Conservation (phyloP, 306 rosid genomes). For the Alnus glutinosa region DNA sequence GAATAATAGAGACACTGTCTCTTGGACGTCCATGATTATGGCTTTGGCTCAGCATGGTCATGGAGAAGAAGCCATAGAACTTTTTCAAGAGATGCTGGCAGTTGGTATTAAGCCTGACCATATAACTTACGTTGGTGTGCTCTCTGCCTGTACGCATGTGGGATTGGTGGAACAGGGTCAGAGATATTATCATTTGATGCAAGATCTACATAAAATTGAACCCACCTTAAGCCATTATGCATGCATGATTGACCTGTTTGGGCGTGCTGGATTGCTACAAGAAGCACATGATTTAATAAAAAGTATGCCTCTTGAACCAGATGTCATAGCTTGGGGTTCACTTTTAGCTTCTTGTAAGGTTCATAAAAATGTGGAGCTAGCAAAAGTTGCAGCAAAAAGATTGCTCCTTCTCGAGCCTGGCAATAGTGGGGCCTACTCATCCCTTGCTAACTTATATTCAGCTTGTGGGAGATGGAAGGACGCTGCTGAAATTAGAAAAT, state of each 20-base stretch:
- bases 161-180: constrained; percentile 76
- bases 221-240: constrained; percentile 78
- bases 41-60: constrained; percentile 89
- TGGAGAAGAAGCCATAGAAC: constrained; percentile 76
- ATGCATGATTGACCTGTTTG: constrained; percentile 79
- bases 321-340: constrained; percentile 81
- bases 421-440: constrained; percentile 80
- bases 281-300: constrained; percentile 66
- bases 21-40: constrained; percentile 89
- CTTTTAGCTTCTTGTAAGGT: constrained; percentile 77
- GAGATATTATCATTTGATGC: constrained; percentile 68
- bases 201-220: constrained; percentile 62
- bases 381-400: constrained; percentile 73
- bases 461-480: constrained; percentile 82
- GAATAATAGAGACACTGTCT: constrained; percentile 48
- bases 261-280: constrained; percentile 84
- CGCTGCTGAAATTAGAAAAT: constrained; percentile 78
- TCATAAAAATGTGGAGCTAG: constrained; percentile 69
- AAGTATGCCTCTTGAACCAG: constrained; percentile 77
- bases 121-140: constrained; percentile 82
- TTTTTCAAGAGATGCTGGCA: constrained; percentile 76
- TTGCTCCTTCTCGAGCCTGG: constrained; percentile 79
- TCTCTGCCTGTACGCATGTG: constrained; percentile 81
- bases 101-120: constrained; percentile 71
- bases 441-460: constrained; percentile 79